phyloP scores from a whole-genome alignment of 352 stramenopile genomes.

The Salisapilia sapeloensis region DNA sequence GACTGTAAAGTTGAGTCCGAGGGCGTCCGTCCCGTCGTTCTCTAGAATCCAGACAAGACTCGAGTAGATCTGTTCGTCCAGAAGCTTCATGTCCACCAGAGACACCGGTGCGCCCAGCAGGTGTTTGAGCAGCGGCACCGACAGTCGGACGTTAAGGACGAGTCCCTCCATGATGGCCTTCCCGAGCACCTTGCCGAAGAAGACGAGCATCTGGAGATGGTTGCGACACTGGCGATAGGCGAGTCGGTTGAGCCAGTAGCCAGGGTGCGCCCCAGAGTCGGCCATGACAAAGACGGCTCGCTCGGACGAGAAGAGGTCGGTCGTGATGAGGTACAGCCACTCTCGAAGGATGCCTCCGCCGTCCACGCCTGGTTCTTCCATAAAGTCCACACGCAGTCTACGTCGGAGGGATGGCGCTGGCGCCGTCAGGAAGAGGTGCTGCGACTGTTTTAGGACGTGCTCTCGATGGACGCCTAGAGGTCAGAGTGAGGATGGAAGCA shows the following conservation, averaged over 20 bases:
- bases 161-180: conserved; percentile 61
- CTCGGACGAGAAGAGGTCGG: conserved; percentile 30
- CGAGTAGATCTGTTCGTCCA: conserved; percentile 55
- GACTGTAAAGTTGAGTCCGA: conserved; percentile 50
- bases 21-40: conserved; percentile 24
- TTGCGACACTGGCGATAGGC: conserved; percentile 6
- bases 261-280: conserved; percentile 19
- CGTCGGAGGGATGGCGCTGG: conserved; percentile 28
- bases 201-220: conserved; percentile 59
- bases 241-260: conserved; percentile 48
- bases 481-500: background rate
- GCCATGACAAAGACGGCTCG: conserved; percentile 29
- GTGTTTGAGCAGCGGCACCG: conserved; percentile 47
- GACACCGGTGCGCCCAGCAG: conserved; percentile 39
- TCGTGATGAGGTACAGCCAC: conserved; percentile 61
- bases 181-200: conserved; percentile 48
- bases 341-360: conserved; percentile 63
- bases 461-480: conserved; percentile 39
- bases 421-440: conserved; percentile 31
- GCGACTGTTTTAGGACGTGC: conserved; percentile 51
- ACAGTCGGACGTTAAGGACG: conserved; percentile 46
- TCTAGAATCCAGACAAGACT: conserved; percentile 46
- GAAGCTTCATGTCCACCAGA: conserved; percentile 32
- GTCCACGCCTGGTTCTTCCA: conserved; percentile 60
- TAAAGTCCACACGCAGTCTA: conserved; percentile 74